phyloP scores from a whole-genome alignment of 257 asterid genomes.

The Apocynum venetum region DNA sequence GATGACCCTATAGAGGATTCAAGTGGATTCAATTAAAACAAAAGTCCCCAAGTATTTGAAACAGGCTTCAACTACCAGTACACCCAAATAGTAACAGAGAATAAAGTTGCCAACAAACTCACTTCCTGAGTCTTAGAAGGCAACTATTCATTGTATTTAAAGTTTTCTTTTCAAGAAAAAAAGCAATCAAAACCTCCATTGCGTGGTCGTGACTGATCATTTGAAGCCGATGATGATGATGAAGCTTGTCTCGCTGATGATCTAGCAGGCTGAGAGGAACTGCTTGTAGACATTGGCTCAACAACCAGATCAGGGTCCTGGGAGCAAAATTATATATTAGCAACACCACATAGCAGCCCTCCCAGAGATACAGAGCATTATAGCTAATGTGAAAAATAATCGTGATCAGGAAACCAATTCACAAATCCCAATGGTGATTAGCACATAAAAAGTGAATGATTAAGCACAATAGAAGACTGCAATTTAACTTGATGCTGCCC shows the following conservation, averaged over 20 bases:
- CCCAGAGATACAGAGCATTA: background rate
- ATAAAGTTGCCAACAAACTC: background rate
- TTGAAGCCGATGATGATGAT: constrained; percentile 45
- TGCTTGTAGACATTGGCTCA: constrained; percentile 61
- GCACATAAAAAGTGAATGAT: background rate
- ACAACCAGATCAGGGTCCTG: constrained; percentile 82
- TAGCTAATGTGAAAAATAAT: background rate
- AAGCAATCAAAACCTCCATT: constrained; percentile 41
- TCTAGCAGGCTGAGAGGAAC: constrained; percentile 60
- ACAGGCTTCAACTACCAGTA: constrained; percentile 1
- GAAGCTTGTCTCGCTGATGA: constrained; percentile 47
- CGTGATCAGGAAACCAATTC: too few species aligned
- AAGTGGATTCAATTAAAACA: constrained; percentile 1
- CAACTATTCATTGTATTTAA: background rate
- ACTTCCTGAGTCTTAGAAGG: background rate
- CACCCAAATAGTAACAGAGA: background rate
- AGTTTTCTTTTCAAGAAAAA: background rate
- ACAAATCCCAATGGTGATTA: background rate
- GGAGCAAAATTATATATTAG: constrained; percentile 1
- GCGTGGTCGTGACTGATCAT: constrained; percentile 45
- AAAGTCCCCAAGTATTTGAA: constrained; percentile 4
- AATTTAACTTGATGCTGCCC: background rate
- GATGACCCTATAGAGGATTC: constrained; percentile 49
- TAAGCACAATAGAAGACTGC: background rate
- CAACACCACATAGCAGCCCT: constrained; percentile 11